Base-by-base conservation (phyloP, 2,329 filamentous ascomycete species). In the Rutstroemia sp. region DNA sequence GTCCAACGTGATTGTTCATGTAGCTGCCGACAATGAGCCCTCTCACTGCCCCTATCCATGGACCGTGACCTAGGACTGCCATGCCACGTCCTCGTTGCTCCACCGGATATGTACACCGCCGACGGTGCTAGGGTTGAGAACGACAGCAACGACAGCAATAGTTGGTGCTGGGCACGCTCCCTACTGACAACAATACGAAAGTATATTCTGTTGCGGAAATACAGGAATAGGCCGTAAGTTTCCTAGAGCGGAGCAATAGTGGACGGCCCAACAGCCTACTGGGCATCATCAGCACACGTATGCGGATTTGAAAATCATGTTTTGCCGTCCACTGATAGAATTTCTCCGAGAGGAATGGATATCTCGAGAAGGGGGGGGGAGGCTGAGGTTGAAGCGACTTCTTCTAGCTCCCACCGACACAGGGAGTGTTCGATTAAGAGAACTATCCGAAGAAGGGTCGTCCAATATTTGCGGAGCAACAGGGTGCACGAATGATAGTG, bases 191-290 rank as follows among this genome's bases (percentile, higher is more conserved):
- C 48, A 78, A 3, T 76, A 73, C 27, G 80, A 68, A 27, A 78
- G 71, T 71, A 75, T 77, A 63, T 76, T 80, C 25, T 73, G 4
- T 63, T 68, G 66, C 81, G 78, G 61, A 73, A 44, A 83, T 65
- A 16, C 71, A 63, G 4, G 4, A 73, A 67, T 1, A 81, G 77
- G 21, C 82, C 82, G 60, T 79, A 82, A 5, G 82, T 67, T 65
- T 87, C 83, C 9, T 77, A 81, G 5, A 86, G 57, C 0, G 84
- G 83, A 0, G 79, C 81, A 57, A 81, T 76, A 4, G 85, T 44
- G 49, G 86, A 68, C 0, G 83, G 82, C 0, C 82, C 83, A 38
- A 39, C 17, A 14, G 38, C 48, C 34, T 49, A 27, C 4, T 44
- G 19, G 17, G 16, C 3, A 42, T 25, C 19, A 39, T 19, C 12